Evolutionary conservation across 805 yeast genomes (phyloP), one percentile per base, ranked within the genome.

Genomic region (Grigorovia yakushimaensis): DNA sequence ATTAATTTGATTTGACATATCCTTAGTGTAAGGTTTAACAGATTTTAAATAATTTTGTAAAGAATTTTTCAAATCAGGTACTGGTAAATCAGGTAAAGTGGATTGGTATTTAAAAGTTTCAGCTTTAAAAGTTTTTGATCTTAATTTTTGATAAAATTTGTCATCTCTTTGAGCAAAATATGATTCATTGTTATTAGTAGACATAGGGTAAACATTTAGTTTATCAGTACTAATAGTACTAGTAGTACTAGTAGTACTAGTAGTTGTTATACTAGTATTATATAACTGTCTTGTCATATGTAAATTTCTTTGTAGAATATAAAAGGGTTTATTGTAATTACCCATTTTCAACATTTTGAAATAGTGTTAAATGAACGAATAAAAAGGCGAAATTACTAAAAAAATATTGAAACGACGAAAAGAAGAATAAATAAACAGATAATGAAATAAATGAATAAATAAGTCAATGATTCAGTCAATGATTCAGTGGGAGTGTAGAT

Each of bases 61-160:
- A 3, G 97, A 87, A 46, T 80, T 78, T 48, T 78, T 73, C 49
- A 91, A 72, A 1, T 81, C 67, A 2, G 98, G 98, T 6, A 91
- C 95, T 0, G 97, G 97, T 54, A 91, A 75, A 44, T 78, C 73
- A 6, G 97, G 97, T 46, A 91, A 75, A 42, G 78, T 69, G 39
- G 74, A 71, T 64, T 89, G 96, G 69, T 73, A 78, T 53, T 81
- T 76, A 69, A 71, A 86, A 51, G 91, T 79, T 50, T 76, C 78
- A 37, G 93, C 95, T 57, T 78, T 78, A 54, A 61, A 67, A 13
- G 46, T 44, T 27, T 27, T 27, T 1, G 52, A 42, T 42, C 64
- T 50, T 18, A 46, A 41, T 7, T 38, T 30, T 39, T 58, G 63
- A 44, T 60, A 55, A 22, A 39, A 44, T n/a, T 45, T 43, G 40